Conservation (phyloP, 768 basidiomycete genomes). For the Floccularia luteovirens region DNA sequence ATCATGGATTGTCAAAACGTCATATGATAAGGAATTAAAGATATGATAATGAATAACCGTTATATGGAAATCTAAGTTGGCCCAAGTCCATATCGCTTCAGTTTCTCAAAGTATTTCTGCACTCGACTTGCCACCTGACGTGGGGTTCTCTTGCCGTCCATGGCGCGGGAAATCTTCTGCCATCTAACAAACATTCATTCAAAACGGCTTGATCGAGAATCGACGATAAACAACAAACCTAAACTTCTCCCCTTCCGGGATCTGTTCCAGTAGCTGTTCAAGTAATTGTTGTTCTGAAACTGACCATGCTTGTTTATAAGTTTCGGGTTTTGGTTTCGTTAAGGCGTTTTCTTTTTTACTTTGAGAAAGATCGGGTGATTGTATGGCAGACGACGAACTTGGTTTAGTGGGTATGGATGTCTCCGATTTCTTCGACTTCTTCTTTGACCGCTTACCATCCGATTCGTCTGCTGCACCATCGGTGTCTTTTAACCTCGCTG, state of each 20-base stretch:
- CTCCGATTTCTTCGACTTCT: background rate
- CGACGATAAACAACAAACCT: constrained; percentile 33
- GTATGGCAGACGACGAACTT: too few species aligned
- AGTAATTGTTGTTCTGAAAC: constrained; percentile 70
- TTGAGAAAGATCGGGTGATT: too few species aligned
- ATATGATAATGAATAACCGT: too few species aligned
- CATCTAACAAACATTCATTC: constrained; percentile 36
- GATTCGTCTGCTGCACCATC: too few species aligned
- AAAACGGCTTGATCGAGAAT: background rate
- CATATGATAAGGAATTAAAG: too few species aligned
- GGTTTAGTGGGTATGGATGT: background rate
- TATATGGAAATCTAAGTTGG: too few species aligned
- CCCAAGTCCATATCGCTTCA: constrained; percentile 66
- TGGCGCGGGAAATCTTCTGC: constrained; percentile 76
- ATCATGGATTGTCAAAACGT: too few species aligned
- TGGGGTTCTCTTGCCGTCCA: constrained; percentile 71
- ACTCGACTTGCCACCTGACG: constrained; percentile 85
- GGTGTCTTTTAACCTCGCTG: background rate
- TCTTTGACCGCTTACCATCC: constrained; percentile 1
- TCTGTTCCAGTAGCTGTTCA: constrained; percentile 66
- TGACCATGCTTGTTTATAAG: constrained; percentile 81
- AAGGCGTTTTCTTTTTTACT: too few species aligned
- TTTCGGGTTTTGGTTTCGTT: constrained; percentile 58
- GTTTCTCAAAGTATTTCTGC: constrained; percentile 83
- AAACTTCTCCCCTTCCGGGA: constrained; percentile 72